A percentile compares a stretch with the other conserved stretches of the same genome.
Evolutionary conservation across 108 stramenopile species (phyloP).

Genomic region (Nannochloropsis salina): DNA sequence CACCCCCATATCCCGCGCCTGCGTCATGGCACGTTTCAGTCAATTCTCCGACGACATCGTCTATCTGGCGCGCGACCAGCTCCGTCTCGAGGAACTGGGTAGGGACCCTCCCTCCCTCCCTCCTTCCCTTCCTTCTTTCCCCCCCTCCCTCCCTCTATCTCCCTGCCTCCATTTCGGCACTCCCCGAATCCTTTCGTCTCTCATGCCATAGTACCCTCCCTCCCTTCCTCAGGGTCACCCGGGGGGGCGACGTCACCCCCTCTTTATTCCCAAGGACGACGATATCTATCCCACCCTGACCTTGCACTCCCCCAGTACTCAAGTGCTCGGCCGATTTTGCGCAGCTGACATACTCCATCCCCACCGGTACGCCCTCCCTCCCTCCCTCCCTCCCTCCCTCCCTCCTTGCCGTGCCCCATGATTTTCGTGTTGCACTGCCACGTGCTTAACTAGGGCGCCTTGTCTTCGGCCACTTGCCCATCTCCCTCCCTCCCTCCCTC

Average conservation of each 20-base stretch:
- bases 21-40: slow-evolving; percentile 64
- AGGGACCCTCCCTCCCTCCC: not conserved
- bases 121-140: not conserved
- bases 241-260: not conserved
- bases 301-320: slow-evolving; percentile 71
- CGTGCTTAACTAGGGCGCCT: not conserved
- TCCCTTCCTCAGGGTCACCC: no score
- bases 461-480: not conserved
- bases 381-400: not conserved
- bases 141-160: not conserved
- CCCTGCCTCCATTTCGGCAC: not conserved
- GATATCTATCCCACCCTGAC: slow-evolving; percentile 86
- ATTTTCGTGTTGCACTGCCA: not conserved
- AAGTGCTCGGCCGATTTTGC: slow-evolving; percentile 79
- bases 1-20: slow-evolving; percentile 73
- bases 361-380: slow-evolving; percentile 25
- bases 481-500: not conserved
- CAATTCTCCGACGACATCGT: slow-evolving; percentile 85
- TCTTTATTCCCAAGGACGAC: slow-evolving; percentile 68
- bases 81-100: slow-evolving; percentile 64
- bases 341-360: slow-evolving; percentile 74
- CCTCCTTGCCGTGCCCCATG: not conserved
- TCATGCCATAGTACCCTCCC: no score
- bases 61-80: slow-evolving; percentile 85
- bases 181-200: not conserved